Evolutionary conservation across 192 early-diverging fungal species (phyloP).

Genomic region (Helicostylum pulchrum): DNA sequence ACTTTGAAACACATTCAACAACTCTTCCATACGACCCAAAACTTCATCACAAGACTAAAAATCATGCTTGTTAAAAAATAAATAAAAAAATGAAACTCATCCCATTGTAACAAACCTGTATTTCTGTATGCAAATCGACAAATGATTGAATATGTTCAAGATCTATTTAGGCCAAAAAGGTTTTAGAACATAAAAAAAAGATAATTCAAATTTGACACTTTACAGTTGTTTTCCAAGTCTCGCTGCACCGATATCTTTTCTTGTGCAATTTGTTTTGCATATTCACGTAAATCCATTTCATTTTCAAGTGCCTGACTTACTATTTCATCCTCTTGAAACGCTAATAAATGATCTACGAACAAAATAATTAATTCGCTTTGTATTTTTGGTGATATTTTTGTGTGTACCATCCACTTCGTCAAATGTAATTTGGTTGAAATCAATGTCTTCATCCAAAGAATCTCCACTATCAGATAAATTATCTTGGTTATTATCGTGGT

Average conservation of each 20-base stretch:
- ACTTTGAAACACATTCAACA: constrained; percentile 81
- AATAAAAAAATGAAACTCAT: too few relatives aligned
- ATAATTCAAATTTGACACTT: constrained; percentile 5
- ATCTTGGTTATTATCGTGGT: constrained; percentile 3
- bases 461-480: background rate
- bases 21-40: constrained; percentile 79
- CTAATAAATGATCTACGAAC: constrained; percentile 60
- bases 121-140: constrained; percentile 61
- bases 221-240: constrained; percentile 69
- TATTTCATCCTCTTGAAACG: constrained; percentile 81
- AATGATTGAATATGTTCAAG: constrained; percentile 54
- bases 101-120: constrained; percentile 42
- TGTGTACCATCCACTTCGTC: constrained; percentile 57
- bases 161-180: constrained; percentile 42
- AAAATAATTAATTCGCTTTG: background rate
- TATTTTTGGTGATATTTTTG: background rate
- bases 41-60: constrained; percentile 69
- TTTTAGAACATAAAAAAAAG: background rate
- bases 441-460: constrained; percentile 24
- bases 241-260: constrained; percentile 71
- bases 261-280: constrained; percentile 72
- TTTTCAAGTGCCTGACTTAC: constrained; percentile 77
- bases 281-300: constrained; percentile 84
- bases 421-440: constrained; percentile 47
- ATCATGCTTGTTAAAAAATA: background rate